Evolutionary conservation across 805 yeast genomes (phyloP).

Genomic region (Candida peoriensis): DNA sequence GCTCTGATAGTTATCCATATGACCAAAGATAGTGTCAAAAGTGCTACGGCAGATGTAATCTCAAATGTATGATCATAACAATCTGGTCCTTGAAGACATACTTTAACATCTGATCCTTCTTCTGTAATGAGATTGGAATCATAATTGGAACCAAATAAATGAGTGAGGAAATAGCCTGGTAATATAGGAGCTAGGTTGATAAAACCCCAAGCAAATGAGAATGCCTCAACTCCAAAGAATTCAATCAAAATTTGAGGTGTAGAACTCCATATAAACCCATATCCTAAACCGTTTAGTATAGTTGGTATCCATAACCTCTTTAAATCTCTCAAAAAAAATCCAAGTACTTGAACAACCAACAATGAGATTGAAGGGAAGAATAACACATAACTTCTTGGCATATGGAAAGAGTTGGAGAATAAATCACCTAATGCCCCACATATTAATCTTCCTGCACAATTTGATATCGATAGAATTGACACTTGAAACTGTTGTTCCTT

Average conservation of each 20-base stretch:
- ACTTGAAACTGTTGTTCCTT: slow-evolving; percentile 67
- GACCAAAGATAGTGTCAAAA: slow-evolving; percentile 9
- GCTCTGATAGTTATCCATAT: slow-evolving; percentile 15
- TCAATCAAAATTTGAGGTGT: slow-evolving; percentile 77
- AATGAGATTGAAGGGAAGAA: slow-evolving; percentile 46
- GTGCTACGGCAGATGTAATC: slow-evolving; percentile 29
- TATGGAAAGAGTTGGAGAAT: slow-evolving; percentile 39
- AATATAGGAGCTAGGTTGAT: slow-evolving; percentile 62
- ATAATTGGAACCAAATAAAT: slow-evolving; percentile 57
- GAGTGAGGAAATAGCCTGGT: slow-evolving; percentile 55
- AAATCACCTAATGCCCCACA: slow-evolving; percentile 65
- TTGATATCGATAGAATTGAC: slow-evolving; percentile 60
- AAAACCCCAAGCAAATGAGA: slow-evolving; percentile 72
- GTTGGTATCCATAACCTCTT: slow-evolving; percentile 44
- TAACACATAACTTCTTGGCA: slow-evolving; percentile 50
- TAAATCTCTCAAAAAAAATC: slow-evolving; percentile 30
- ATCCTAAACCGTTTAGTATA: slow-evolving; percentile 58
- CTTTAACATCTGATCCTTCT: slow-evolving; percentile 8
- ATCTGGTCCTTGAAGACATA: slow-evolving; percentile 22
- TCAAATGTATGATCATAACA: slow-evolving; percentile 39
- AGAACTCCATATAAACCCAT: slow-evolving; percentile 69
- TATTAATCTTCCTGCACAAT: slow-evolving; percentile 59
- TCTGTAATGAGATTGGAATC: slow-evolving; percentile 37
- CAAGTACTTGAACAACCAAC: slow-evolving; percentile 46
- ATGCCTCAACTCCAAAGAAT: slow-evolving; percentile 60